Conservation (phyloP, 441 rosid species). For the Pelargonium cotyledonis region DNA sequence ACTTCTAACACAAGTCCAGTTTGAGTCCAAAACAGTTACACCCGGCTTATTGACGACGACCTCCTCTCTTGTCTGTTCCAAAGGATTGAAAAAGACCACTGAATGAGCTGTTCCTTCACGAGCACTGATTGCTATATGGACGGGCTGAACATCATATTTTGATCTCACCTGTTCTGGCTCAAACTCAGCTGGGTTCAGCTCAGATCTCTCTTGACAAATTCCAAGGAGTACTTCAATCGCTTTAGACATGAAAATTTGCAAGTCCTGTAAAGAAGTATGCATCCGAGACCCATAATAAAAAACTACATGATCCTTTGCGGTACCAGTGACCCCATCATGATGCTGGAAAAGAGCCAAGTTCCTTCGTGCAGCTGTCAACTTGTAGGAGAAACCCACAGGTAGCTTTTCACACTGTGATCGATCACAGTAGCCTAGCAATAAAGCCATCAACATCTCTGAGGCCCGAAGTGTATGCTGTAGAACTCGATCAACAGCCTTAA, state of each 20-base stretch:
- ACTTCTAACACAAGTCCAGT: conserved; percentile 88
- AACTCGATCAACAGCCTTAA: conserved; percentile 94
- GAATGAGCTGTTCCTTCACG: conserved; percentile 73
- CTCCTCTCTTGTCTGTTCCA: conserved; percentile 83
- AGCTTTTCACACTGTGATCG: conserved; percentile 77
- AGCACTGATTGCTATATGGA: conserved; percentile 57
- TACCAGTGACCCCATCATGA: conserved; percentile 98
- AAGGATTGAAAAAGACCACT: conserved; percentile 71
- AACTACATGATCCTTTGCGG: conserved; percentile 94
- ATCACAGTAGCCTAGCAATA: conserved; percentile 84
- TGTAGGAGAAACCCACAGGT: conserved; percentile 65
- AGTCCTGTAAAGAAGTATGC: conserved; percentile 87
- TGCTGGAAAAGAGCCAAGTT: conserved; percentile 98
- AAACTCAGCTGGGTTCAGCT: conserved; percentile 63
- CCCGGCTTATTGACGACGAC: conserved; percentile 63
- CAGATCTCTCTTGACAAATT: conserved; percentile 69
- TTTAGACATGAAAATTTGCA: conserved; percentile 93
- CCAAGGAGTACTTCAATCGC: conserved; percentile 83
- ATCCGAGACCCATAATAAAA: conserved; percentile 79
- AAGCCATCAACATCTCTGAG: conserved; percentile 80
- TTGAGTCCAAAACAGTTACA: conserved; percentile 51
- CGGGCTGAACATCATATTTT: conserved; percentile 71
- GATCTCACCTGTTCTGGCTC: conserved; percentile 81
- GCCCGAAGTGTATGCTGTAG: conserved; percentile 88
- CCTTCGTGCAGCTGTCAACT: conserved; percentile 93